A percentile compares a stretch with the other conserved stretches of the same genome.
Evolutionary conservation across 2,329 filamentous ascomycete genomes (phyloP).

Genomic region (Cladosporium sphaerospermum): DNA sequence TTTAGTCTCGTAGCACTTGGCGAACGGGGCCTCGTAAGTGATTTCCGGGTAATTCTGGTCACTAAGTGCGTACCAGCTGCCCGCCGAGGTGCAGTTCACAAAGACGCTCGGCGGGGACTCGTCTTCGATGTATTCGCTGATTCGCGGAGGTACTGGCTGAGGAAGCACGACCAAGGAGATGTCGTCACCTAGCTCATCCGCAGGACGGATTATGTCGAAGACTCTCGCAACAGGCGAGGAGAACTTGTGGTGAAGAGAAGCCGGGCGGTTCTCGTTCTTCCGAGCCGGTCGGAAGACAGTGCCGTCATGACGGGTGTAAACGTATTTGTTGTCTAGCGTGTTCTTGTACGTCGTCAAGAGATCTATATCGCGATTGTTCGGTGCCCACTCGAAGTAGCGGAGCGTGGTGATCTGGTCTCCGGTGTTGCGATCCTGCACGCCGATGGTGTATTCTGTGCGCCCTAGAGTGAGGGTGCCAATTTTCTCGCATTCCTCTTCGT

Average conservation of each 20-base stretch:
- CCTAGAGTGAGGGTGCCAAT: conserved; percentile 76
- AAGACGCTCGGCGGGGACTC: conserved; percentile 52
- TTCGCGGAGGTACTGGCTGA: conserved; percentile 65
- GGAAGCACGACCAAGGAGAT: conserved; percentile 77
- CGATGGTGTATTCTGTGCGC: conserved; percentile 82
- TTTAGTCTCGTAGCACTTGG: conserved; percentile 46
- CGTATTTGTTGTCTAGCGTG: conserved; percentile 81
- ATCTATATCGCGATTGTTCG: conserved; percentile 85
- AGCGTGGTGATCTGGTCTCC: conserved; percentile 78
- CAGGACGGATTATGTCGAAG: conserved; percentile 42
- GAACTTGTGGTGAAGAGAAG: conserved; percentile 25
- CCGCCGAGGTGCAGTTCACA: conserved; percentile 77
- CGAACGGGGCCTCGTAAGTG: conserved; percentile 58
- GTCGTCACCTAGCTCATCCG: conserved; percentile 58
- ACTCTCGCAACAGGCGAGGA: conserved; percentile 27
- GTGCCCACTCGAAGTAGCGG: conserved; percentile 89
- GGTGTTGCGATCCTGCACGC: conserved; percentile 68
- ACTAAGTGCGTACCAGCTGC: conserved; percentile 91
- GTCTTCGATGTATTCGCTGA: conserved; percentile 28
- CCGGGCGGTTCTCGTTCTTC: conserved; percentile 19
- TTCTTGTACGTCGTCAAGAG: conserved; percentile 73
- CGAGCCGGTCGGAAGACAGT: conserved; percentile 53
- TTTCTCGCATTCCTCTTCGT: conserved; percentile 67
- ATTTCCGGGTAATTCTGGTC: conserved; percentile 81
- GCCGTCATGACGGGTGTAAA: conserved; percentile 81